Conservation (phyloP, 192 early-diverging fungal genomes). For the Coemansia sp. region DNA sequence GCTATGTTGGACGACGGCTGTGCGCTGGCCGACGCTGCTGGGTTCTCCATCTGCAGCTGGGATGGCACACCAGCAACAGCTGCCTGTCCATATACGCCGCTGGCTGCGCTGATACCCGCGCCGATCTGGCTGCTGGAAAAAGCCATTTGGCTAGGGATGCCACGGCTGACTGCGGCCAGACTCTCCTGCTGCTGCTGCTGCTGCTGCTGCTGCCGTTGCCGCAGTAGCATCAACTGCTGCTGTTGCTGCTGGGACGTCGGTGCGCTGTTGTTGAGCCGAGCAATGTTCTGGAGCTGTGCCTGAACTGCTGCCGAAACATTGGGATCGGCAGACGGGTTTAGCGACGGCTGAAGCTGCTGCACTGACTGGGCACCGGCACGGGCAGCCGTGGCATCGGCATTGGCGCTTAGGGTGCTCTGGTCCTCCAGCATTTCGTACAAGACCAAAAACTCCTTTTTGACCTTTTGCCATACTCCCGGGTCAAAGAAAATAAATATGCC, state of each 20-base stretch:
- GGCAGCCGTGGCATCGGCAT: slow-evolving; percentile 14
- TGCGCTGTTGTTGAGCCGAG: slow-evolving; percentile 15
- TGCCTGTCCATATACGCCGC: slow-evolving; percentile 17
- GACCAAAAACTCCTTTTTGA: slow-evolving; percentile 86
- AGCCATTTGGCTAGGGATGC: slow-evolving; percentile 15
- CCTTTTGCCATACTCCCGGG: slow-evolving; percentile 81
- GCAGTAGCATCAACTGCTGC: slow-evolving; percentile 21
- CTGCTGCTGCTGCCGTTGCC: slow-evolving; percentile 11
- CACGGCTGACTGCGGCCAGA: slow-evolving; percentile 14
- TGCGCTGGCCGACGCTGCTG: slow-evolving; percentile 7
- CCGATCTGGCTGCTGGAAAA: slow-evolving; percentile 12
- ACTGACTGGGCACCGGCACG: slow-evolving; percentile 36
- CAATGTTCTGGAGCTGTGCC: slow-evolving; percentile 25
- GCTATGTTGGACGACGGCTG: slow-evolving; percentile 29
- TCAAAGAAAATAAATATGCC: slow-evolving; percentile 94
- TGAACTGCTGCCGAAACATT: slow-evolving; percentile 21
- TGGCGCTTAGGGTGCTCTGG: slow-evolving; percentile 22
- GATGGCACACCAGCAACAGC: slow-evolving; percentile 7
- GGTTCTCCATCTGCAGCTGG: slow-evolving; percentile 24
- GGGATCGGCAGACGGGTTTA: slow-evolving; percentile 8
- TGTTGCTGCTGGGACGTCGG: slow-evolving; percentile 27
- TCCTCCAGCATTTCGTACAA: slow-evolving; percentile 90
- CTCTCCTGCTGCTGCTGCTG: slow-evolving; percentile 35
- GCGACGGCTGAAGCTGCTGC: slow-evolving; percentile 8
- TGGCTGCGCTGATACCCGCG: neutral